phyloP scores from a whole-genome alignment of 179 eudicot species.

The Corrigiola litoralis region DNA sequence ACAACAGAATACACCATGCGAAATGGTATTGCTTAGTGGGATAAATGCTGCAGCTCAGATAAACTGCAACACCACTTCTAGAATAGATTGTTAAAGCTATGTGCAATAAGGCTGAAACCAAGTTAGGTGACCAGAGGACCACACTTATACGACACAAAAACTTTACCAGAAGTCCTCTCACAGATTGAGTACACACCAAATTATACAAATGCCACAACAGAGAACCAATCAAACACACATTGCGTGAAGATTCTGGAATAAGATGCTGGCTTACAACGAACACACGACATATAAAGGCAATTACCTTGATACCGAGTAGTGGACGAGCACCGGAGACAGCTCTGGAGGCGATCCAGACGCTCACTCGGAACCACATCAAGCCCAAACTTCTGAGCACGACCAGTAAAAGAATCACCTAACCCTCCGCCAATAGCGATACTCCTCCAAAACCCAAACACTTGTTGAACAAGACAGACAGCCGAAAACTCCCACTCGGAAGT shows the following conservation, averaged over 20 bases:
- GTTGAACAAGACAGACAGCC: constrained; percentile 33
- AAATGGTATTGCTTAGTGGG: background rate
- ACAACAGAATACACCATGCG: background rate
- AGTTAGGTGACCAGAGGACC: background rate
- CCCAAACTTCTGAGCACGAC: constrained; percentile 24
- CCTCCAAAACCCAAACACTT: constrained; percentile 41
- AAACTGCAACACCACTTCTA: background rate
- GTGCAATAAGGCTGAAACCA: background rate
- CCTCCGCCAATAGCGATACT: constrained; percentile 36
- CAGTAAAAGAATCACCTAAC: constrained; percentile 14
- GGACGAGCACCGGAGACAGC: constrained; percentile 37
- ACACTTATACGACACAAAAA: background rate
- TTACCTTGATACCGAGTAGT: constrained; percentile 34
- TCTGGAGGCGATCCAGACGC: constrained; percentile 34
- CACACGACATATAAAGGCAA: background rate
- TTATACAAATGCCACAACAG: too few species aligned
- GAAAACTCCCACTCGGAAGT: constrained; percentile 35
- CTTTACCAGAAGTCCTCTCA: too few species aligned
- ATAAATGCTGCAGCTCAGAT: background rate
- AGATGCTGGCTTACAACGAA: too few species aligned
- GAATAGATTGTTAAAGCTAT: background rate
- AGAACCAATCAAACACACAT: too few species aligned
- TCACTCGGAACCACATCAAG: constrained; percentile 35
- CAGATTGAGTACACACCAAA: too few species aligned
- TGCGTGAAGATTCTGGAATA: too few species aligned